Conservation (phyloP, 1,284 basidiomycete species). For the Ceratobasidium papillatum region DNA sequence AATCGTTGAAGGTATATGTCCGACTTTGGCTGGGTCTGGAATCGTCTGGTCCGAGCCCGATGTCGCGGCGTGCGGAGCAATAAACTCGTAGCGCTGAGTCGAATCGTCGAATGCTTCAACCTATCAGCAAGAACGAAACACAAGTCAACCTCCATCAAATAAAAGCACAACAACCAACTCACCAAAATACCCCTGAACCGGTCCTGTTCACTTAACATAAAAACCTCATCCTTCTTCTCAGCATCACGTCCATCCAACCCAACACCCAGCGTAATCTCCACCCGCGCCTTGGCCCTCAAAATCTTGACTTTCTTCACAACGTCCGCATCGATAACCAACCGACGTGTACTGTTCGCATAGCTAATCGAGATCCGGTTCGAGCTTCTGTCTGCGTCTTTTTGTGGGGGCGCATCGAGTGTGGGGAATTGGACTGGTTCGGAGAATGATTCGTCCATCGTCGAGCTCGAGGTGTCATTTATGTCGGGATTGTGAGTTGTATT, state of each 20-base stretch:
- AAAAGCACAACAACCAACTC: slow-evolving; percentile 38
- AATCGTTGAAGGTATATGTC: slow-evolving; percentile 52
- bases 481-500: no score
- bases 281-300: slow-evolving; percentile 81
- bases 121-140: slow-evolving; percentile 53
- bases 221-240: slow-evolving; percentile 25
- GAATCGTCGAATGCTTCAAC: slow-evolving; percentile 78
- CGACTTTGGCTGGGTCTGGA: slow-evolving; percentile 68
- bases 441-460: slow-evolving; percentile 24
- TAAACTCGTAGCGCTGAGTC: slow-evolving; percentile 71
- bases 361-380: slow-evolving; percentile 80
- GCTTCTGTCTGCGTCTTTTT: not conserved
- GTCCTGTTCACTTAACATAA: slow-evolving; percentile 44
- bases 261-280: slow-evolving; percentile 74
- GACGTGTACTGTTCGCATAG: slow-evolving; percentile 86
- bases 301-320: slow-evolving; percentile 84
- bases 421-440: slow-evolving; percentile 31
- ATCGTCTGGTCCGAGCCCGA: slow-evolving; percentile 65
- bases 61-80: slow-evolving; percentile 52
- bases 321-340: slow-evolving; percentile 89
- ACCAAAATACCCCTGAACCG: slow-evolving; percentile 50
- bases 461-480: not conserved
- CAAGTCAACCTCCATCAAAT: slow-evolving; percentile 21
- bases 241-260: slow-evolving; percentile 30
- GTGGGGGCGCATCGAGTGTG: not conserved